phyloP scores from a whole-genome alignment of 768 basidiomycete genomes.

The Suillus bovinus region DNA sequence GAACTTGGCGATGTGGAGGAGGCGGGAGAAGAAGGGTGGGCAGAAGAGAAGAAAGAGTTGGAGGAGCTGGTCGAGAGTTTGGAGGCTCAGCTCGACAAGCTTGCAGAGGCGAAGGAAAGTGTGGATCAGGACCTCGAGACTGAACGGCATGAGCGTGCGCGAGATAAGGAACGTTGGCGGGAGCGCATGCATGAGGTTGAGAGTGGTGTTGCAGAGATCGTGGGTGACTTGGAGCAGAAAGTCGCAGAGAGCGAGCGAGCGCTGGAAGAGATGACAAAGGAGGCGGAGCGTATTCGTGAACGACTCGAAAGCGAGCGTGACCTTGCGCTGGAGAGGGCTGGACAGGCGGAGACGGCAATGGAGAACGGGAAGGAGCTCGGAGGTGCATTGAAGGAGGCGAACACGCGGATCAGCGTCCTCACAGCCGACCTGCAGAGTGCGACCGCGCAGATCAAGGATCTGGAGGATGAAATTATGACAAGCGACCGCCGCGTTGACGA shows the following conservation, averaged over 20 bases:
- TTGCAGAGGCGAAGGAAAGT: slow-evolving; percentile 46
- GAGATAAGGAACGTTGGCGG: slow-evolving; percentile 71
- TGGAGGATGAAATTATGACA: slow-evolving; percentile 59
- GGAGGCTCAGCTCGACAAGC: slow-evolving; percentile 38
- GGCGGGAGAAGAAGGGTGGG: slow-evolving; percentile 61
- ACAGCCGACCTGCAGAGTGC: slow-evolving; percentile 62
- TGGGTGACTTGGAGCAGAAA: slow-evolving; percentile 63
- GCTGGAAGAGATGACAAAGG: slow-evolving; percentile 41
- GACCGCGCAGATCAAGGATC: slow-evolving; percentile 55
- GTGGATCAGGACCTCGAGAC: slow-evolving; percentile 47
- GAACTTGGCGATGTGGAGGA: slow-evolving; percentile 63
- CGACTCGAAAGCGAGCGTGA: slow-evolving; percentile 54
- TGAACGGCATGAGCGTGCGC: slow-evolving; percentile 58
- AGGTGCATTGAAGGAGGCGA: slow-evolving; percentile 63
- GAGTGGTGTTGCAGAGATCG: slow-evolving; percentile 63
- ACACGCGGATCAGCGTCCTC: slow-evolving; percentile 55
- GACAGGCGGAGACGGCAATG: slow-evolving; percentile 63
- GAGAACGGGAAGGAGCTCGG: slow-evolving; percentile 70
- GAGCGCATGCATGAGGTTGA: slow-evolving; percentile 73
- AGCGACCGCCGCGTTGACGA: slow-evolving; percentile 54
- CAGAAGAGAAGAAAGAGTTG: slow-evolving; percentile 65
- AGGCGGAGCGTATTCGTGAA: slow-evolving; percentile 44
- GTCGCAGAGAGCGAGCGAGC: slow-evolving; percentile 52
- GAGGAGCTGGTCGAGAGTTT: slow-evolving; percentile 45
- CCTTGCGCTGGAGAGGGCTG: slow-evolving; percentile 55